Evolutionary conservation across 371 early-diverging fungal species (phyloP), one percentile per base, ranked within the genome.

Genomic region (Mortierella sp.): DNA sequence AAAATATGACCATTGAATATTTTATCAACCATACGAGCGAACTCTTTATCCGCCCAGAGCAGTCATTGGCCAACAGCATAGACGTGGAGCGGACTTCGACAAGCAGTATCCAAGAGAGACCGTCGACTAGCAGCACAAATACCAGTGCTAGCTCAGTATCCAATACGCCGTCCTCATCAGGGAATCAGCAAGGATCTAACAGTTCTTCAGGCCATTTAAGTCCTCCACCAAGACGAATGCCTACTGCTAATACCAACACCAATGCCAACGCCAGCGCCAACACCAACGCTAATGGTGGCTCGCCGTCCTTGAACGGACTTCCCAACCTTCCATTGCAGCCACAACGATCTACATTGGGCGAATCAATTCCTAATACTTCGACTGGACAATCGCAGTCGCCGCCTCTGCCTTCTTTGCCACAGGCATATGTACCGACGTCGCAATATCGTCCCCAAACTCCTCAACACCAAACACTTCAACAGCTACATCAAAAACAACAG

Each of bases 1-100:
- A 94, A 75, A 94, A 93, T 73, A 77, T 86, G 35, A 84, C 64
- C 16, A 62, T 62, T 28, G 62, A 61, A 28, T 61, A 16, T 26
- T 54, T 66, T 60, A 54, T 61, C 32, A 39, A 35, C 22, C 45
- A 59, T 22, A 52, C 32, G 9, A 39, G n/a, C 5, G 47, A 70
- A 28, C 43, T 49, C 51, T 66, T 66, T 43, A 22, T 24, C 59
- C 49, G 55, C 16, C 55, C 28, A 0, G 58, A 39, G 20, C 55
- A 37, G 1, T 39, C 40, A 20, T 55, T 10, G 16, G 55, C 16
- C 55, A 55, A 24, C 28, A 20, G 28, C 20, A 28, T 55, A 16
- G 64, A 51, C 1, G 16, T 28, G 4, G 64, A 51, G 18, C 51
- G 32, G 11, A 28, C 64, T 22, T 64, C 52, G 18, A 64, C 64